Percentiles rank a stretch among this genome's conserved stretches.
Conservation (phyloP, 164 flowering plant genomes). For the Nymphaea colorata region DNA sequence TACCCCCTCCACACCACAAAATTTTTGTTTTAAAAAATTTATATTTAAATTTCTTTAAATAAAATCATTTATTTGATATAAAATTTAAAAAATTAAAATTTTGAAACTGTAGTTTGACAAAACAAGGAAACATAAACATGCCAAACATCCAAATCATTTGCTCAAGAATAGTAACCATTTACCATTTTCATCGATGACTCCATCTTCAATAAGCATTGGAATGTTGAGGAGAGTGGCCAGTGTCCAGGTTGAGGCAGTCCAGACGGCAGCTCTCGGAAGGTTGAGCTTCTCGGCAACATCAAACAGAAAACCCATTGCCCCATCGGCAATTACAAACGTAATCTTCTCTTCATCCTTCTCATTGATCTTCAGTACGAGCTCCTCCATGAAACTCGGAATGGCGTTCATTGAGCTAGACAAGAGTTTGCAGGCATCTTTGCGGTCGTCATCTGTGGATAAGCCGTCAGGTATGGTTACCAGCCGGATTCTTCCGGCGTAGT, state of each 20-base stretch:
- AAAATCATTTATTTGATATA: no score
- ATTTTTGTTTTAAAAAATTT: no score
- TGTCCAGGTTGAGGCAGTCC: slow-evolving; percentile 6
- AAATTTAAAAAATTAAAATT: no score
- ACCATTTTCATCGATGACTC: slow-evolving; percentile 13
- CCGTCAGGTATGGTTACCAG: slow-evolving; percentile 15
- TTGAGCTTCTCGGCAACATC: slow-evolving; percentile 18
- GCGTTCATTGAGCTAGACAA: slow-evolving; percentile 2
- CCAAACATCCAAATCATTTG: neutral
- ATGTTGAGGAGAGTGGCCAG: slow-evolving; percentile 4
- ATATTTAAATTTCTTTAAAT: no score
- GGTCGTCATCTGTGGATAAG: slow-evolving; percentile 5
- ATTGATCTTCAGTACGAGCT: slow-evolving; percentile 7
- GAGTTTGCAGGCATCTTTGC: neutral
- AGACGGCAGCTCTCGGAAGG: slow-evolving; percentile 9
- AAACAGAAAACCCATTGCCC: slow-evolving; percentile 9
- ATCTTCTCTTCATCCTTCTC: slow-evolving; percentile 5
- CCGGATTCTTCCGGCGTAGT: neutral
- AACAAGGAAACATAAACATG: neutral
- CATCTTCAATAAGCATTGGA: slow-evolving; percentile 15
- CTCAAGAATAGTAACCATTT: neutral
- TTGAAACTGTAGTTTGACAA: no score
- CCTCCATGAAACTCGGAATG: slow-evolving; percentile 13
- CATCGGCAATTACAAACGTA: slow-evolving; percentile 22
- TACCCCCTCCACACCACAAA: no score